Percentiles rank a stretch among this genome's conserved stretches.
These are phyloP conservation scores for Phytophthora macrochlamydospora DNA, from an alignment of 352 stramenopile genomes.

Conservation along the genomic window DNA sequence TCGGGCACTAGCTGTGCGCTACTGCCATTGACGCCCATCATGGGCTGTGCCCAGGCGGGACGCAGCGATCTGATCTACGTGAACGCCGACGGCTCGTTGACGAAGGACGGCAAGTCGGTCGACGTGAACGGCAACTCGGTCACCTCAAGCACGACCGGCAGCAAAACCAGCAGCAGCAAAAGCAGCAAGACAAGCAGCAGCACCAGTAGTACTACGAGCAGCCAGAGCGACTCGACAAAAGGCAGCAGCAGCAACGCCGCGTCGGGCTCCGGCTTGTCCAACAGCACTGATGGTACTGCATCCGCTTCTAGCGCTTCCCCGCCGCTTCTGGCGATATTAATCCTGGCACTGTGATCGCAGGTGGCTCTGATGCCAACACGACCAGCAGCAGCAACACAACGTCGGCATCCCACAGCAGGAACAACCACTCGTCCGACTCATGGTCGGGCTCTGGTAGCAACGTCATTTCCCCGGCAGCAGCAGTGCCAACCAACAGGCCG, in stretches of 20 bases:
- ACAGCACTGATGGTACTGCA: slow-evolving; percentile 19
- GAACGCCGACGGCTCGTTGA: slow-evolving; percentile 69
- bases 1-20: slow-evolving; percentile 59
- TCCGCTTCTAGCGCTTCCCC: slow-evolving; percentile 6
- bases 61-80: slow-evolving; percentile 71
- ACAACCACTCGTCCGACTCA: slow-evolving; percentile 19
- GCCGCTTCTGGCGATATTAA: slow-evolving; percentile 19
- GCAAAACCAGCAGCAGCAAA: slow-evolving; percentile 11
- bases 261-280: slow-evolving; percentile 11
- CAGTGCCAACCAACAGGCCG: slow-evolving; percentile 41
- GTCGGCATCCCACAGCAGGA: slow-evolving; percentile 12
- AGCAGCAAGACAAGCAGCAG: slow-evolving; percentile 13
- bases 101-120: slow-evolving; percentile 38
- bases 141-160: slow-evolving; percentile 9
- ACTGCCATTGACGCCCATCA: slow-evolving; percentile 63
- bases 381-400: slow-evolving; percentile 17
- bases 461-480: slow-evolving; percentile 27
- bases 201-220: slow-evolving; percentile 1
- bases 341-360: slow-evolving; percentile 26
- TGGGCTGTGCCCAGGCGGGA: slow-evolving; percentile 62
- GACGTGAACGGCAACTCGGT: background rate
- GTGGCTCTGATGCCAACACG: slow-evolving; percentile 19
- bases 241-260: slow-evolving; percentile 18
- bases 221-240: slow-evolving; percentile 10
- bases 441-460: slow-evolving; percentile 22